Percentiles rank a stretch among this genome's conserved stretches.
Conservation (phyloP, 2,329 filamentous ascomycete species). For the Penicillium sp. region DNA sequence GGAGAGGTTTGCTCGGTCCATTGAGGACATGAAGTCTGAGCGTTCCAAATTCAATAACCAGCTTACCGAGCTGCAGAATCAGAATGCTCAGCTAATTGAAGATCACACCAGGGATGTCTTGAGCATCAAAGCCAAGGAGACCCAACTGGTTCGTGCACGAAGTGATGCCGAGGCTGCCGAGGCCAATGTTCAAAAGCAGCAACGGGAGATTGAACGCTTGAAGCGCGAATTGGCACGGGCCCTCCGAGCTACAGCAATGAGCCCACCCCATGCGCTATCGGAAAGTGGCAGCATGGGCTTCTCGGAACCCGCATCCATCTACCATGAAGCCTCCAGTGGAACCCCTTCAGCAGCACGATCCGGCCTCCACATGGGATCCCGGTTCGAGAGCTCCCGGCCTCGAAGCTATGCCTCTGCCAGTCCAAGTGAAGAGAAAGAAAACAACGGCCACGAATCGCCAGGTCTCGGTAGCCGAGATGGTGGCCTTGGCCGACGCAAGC, state of each 20-base stretch:
- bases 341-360: conserved; percentile 29
- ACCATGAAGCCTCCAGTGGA: conserved; percentile 38
- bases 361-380: conserved; percentile 39
- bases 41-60: conserved; percentile 79
- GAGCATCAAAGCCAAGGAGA: conserved; percentile 97
- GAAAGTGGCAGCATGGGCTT: conserved; percentile 56
- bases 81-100: conserved; percentile 95
- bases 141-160: conserved; percentile 86
- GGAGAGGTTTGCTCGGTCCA: conserved; percentile 71
- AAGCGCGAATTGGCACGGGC: conserved; percentile 74
- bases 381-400: conserved; percentile 43
- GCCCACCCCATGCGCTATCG: conserved; percentile 33
- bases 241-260: conserved; percentile 42
- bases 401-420: conserved; percentile 50
- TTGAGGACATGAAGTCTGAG: conserved; percentile 80
- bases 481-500: conserved; percentile 42
- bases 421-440: conserved; percentile 75
- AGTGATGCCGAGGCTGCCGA: conserved; percentile 89
- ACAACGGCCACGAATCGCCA: conserved; percentile 48
- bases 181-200: conserved; percentile 77
- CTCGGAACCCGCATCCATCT: conserved; percentile 52
- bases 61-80: conserved; percentile 91
- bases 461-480: conserved; percentile 31
- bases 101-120: conserved; percentile 94
- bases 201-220: conserved; percentile 85